phyloP scores from a whole-genome alignment of 345 rosid species.

The Populus tremula region DNA sequence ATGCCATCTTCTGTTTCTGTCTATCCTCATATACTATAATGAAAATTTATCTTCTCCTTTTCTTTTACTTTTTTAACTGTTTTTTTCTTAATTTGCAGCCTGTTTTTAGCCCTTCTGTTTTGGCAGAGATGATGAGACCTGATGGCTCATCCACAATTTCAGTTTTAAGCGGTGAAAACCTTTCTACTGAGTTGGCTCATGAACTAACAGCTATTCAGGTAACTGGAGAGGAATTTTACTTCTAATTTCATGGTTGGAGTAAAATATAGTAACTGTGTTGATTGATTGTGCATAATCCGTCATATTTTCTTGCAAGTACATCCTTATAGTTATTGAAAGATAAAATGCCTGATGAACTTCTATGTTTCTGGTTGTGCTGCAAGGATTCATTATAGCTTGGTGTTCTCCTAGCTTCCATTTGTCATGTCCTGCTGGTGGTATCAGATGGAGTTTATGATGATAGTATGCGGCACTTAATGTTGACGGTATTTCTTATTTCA shows the following conservation, averaged over 20 bases:
- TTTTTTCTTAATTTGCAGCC: constrained; percentile 48
- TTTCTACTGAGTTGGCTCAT: constrained; percentile 80
- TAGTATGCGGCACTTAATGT: constrained; percentile 63
- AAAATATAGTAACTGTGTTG: no score
- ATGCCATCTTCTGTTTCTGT: no score
- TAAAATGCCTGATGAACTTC: constrained; percentile 28
- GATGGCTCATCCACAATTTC: constrained; percentile 70
- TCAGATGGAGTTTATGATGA: constrained; percentile 73
- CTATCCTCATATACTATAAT: not conserved
- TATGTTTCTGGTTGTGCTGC: constrained; percentile 36
- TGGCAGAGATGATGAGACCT: constrained; percentile 75
- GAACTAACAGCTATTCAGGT: constrained; percentile 83
- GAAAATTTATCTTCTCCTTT: not conserved
- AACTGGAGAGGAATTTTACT: constrained; percentile 9
- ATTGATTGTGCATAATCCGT: not conserved
- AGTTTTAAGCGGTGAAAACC: constrained; percentile 59
- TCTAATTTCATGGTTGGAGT: not conserved
- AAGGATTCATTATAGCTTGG: constrained; percentile 73
- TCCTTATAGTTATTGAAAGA: not conserved
- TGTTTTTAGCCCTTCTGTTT: constrained; percentile 67
- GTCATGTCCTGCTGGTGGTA: constrained; percentile 76
- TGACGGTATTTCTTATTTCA: constrained; percentile 45
- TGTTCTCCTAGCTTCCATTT: constrained; percentile 70
- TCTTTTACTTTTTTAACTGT: not conserved
- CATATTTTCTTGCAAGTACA: not conserved